Conservation (phyloP, 805 yeast genomes). For the Metschnikowia lunata region DNA sequence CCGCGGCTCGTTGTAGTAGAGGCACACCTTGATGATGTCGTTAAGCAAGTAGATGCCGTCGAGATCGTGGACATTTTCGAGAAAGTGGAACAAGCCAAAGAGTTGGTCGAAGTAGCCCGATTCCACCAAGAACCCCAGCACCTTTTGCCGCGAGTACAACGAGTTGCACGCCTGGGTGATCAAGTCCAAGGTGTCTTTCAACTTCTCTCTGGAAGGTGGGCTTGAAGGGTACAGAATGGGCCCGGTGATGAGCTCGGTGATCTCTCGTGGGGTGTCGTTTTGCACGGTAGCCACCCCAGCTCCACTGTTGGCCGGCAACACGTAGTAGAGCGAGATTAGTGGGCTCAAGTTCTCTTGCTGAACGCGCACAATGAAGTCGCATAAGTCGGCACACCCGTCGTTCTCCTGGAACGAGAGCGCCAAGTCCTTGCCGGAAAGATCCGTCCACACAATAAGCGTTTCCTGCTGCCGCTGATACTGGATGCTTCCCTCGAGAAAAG, state of each 20-base stretch:
- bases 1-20: conserved; percentile 61
- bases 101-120: conserved; percentile 51
- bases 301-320: conserved; percentile 44
- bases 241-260: conserved; percentile 75
- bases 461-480: conserved; percentile 94
- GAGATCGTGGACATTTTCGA: conserved; percentile 52
- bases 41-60: conserved; percentile 61
- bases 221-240: conserved; percentile 64
- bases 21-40: conserved; percentile 65
- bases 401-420: conserved; percentile 92
- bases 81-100: conserved; percentile 46
- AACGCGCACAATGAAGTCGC: conserved; percentile 71
- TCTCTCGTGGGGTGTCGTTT: conserved; percentile 36
- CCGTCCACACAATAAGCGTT: conserved; percentile 92
- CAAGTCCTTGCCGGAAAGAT: conserved; percentile 63
- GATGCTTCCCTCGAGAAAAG: conserved; percentile 65
- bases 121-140: conserved; percentile 53
- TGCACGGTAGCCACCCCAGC: not conserved
- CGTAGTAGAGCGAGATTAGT: conserved; percentile 58
- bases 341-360: conserved; percentile 56
- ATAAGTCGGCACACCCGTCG: conserved; percentile 78
- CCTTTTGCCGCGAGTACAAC: conserved; percentile 56
- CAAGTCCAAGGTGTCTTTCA: conserved; percentile 51
- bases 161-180: conserved; percentile 60
- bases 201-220: conserved; percentile 46